Evolutionary conservation across 2,329 filamentous ascomycete genomes (phyloP), one percentile per base, ranked within the genome.

Genomic region (Xylaria hypoxylon): DNA sequence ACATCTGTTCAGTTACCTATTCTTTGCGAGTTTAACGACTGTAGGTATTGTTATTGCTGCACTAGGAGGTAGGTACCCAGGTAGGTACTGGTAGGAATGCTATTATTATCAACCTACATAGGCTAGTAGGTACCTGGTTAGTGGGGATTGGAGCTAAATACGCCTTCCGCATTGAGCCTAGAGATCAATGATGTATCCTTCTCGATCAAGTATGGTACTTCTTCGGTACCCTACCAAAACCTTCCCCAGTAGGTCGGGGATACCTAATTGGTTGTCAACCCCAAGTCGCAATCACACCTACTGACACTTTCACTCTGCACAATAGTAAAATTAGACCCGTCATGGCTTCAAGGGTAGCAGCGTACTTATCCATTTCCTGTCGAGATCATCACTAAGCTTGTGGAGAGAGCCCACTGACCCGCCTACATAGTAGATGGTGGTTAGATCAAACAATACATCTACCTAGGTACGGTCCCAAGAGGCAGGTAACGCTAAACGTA

Each of bases 81-180:
- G 38, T 42, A 42, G 24, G 31, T 52, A 52, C 19, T 31, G 40
- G 50, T n/a, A 17, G n/a, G n/a, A n/a, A n/a, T n/a, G n/a, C n/a
- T n/a, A n/a, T n/a, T 33, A 33, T 33, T 33, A 33, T 33, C 24
- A 31, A 42, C 19, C 2, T 38, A 26, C 7, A 5, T 10, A 35
- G 44, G 47, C 7, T 35, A n/a, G n/a, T n/a, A n/a, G n/a, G n/a
- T 40, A 44, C 22, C 44, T 51, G 15, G 26, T 51, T 42, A 55
- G 28, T 28, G 22, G 31, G 19, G 4, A 28, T 47, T 44, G 57
- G 59, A 44, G 58, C 47, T 33, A 59, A 64, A 60, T 35, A 59
- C 63, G 56, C 67, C 61, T 70, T 70, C 64, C 64, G 22, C 11
- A 63, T 70, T 55, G 42, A 59, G 67, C 67, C 60, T 63, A 38